Evolutionary conservation across 73 alveolate genomes (phyloP).

Genomic region (Paraurostyla sp.): DNA sequence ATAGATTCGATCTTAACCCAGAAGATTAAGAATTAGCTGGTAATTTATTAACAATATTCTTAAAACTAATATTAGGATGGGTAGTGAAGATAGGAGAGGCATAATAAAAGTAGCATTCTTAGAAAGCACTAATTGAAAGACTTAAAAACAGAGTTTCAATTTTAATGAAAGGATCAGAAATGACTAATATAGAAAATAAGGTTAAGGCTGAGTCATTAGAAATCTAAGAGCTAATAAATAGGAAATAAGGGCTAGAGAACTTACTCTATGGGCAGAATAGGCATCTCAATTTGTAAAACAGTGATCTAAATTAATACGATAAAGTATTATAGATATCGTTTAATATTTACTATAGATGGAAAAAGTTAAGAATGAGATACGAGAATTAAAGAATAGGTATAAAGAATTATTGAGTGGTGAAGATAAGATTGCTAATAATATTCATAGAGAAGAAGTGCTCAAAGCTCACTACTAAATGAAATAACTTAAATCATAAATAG

Average conservation of each 20-base stretch:
- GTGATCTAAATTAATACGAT: slow-evolving; percentile 14
- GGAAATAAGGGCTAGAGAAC: not conserved
- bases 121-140: not conserved
- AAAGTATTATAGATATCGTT: not conserved
- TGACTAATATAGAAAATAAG: slow-evolving; percentile 27
- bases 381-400: not conserved
- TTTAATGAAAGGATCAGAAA: not conserved
- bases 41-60: not conserved
- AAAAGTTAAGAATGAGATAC: not conserved
- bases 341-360: not conserved
- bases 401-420: not conserved
- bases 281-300: not conserved
- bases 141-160: not conserved
- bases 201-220: not conserved
- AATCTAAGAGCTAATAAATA: not conserved
- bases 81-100: not conserved
- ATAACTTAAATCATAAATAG: not conserved
- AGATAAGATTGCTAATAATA: not conserved
- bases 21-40: slow-evolving; percentile 9
- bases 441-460: not conserved
- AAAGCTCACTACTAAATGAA: slow-evolving; percentile 38
- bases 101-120: not conserved
- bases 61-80: not conserved
- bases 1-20: slow-evolving; percentile 35
- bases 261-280: not conserved